Conservation (phyloP, 2,329 filamentous ascomycete species). For the Botrytis cinerea region DNA sequence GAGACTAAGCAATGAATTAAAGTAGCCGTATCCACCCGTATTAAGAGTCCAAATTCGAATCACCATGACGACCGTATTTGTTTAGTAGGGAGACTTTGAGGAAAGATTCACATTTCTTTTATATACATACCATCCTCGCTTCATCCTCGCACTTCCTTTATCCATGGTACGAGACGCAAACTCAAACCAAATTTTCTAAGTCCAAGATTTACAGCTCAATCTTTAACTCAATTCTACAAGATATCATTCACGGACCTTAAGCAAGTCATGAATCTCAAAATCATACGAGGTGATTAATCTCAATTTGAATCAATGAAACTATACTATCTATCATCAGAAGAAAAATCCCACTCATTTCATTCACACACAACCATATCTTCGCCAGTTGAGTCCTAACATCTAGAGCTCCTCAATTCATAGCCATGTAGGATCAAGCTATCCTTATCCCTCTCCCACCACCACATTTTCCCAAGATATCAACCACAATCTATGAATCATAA, state of each 20-base stretch:
- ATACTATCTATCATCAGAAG: background rate
- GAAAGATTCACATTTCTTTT: background rate
- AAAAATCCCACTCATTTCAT: background rate
- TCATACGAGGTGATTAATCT: background rate
- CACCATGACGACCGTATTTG: background rate
- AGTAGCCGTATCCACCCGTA: background rate
- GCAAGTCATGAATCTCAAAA: background rate
- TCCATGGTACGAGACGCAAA: background rate
- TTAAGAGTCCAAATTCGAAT: background rate
- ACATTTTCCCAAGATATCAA: background rate
- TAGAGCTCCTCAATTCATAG: background rate
- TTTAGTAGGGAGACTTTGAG: background rate
- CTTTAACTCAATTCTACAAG: accelerated
- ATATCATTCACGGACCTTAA: background rate
- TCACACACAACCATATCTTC: background rate
- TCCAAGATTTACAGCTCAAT: background rate
- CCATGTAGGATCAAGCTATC: background rate
- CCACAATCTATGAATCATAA: background rate
- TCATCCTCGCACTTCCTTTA: background rate
- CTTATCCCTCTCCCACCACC: background rate
- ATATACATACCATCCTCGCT: background rate
- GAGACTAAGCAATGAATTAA: background rate
- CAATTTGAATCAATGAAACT: background rate
- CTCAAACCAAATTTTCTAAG: background rate
- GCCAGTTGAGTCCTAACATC: background rate